Base-by-base conservation (phyloP, 2,329 filamentous ascomycete genomes). In the Penicillium palitans region DNA sequence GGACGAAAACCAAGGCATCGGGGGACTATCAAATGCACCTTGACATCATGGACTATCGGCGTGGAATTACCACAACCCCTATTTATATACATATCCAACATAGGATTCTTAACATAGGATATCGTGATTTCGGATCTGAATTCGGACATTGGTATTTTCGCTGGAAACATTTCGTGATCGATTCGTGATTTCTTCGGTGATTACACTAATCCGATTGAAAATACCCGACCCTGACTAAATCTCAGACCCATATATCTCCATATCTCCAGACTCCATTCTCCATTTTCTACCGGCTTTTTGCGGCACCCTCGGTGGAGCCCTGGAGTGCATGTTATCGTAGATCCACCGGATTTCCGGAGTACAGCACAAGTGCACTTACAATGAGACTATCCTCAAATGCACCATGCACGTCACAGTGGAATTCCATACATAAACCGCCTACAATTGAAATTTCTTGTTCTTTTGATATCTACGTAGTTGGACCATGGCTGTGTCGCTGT, bases 331-430 rank as follows among this genome's bases (percentile, higher is more conserved):
- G 13, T 31, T 52, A 39, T 40, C 29, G 47, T 47, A 52, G 55
- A 54, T 57, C 55, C 44, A 57, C 50, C 50, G 15, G 27, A 37
- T 60, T 49, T 62, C 61, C 58, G 60, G 64, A 62, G 61, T 65
- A 59, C 60, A 65, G 57, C 56, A 52, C 61, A 60, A 65, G 57
- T 45, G 52, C 46, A 40, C 42, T 47, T 21, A 33, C 21, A 27
- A 35, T 25, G 12, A 19, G 21, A 37, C 31, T 35, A 39, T 57
- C 57, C 61, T 61, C 42, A 44, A 60, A 25, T 62, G 54, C 56
- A 57, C 44, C n/a, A 61, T 67, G 65, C 65, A 67, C 61, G 63
- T 66, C 65, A 67, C 61, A 31, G 55, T 64, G 54, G 40, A 49
- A 64, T 57, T 60, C 27, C 12, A 42, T 57, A 57, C 55, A 53